These are phyloP conservation scores for Cupressus sempervirens DNA, from an alignment of 75 land plant species.

Conservation along the genomic window DNA sequence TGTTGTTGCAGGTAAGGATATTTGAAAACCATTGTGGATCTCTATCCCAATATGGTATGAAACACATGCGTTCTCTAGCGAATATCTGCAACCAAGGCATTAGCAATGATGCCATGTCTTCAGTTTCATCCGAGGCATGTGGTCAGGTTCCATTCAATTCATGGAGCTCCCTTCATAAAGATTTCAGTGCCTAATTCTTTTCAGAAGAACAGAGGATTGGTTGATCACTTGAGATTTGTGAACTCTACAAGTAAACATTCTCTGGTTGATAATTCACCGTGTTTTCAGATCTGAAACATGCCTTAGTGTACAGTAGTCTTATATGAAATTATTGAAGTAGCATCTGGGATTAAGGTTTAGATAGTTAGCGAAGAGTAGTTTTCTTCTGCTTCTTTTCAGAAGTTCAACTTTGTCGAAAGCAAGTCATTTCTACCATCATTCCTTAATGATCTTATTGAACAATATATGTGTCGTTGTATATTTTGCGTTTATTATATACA, in stretches of 20 bases:
- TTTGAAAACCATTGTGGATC: slow-evolving; percentile 47
- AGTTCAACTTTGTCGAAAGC: too few relatives aligned
- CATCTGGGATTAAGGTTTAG: background rate
- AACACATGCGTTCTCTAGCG: slow-evolving; percentile 84
- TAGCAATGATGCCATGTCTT: slow-evolving; percentile 36
- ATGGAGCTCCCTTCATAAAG: slow-evolving; percentile 38
- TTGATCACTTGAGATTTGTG: background rate
- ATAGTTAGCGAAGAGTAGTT: background rate
- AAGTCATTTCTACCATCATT: too few relatives aligned
- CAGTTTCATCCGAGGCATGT: slow-evolving; percentile 62
- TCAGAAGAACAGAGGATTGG: background rate
- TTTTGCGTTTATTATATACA: too few relatives aligned
- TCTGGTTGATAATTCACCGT: background rate
- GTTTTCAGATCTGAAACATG: background rate
- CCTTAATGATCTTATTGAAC: too few relatives aligned
- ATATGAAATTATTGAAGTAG: background rate
- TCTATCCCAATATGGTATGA: slow-evolving; percentile 79
- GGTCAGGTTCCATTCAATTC: slow-evolving; percentile 24
- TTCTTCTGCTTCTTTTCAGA: background rate
- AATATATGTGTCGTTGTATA: too few relatives aligned
- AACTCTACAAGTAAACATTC: background rate
- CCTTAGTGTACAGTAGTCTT: background rate
- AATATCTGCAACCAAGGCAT: slow-evolving; percentile 83
- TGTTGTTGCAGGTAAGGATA: slow-evolving; percentile 30
- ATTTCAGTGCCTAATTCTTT: background rate